These are phyloP conservation scores for Wallacemonas rigidus DNA, from an alignment of 208 protist species.

Conservation along the genomic window DNA sequence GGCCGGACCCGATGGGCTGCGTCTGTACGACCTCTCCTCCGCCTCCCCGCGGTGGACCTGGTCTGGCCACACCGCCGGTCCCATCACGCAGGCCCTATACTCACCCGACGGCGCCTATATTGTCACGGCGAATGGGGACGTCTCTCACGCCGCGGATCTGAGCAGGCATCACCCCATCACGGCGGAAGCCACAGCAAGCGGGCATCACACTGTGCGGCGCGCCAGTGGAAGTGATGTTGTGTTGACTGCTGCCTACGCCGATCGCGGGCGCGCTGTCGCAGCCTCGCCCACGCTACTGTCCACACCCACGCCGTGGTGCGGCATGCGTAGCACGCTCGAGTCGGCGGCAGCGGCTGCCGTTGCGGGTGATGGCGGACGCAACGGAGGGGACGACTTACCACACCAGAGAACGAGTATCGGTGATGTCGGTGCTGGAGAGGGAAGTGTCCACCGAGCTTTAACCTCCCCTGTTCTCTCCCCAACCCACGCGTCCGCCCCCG, in stretches of 20 bases:
- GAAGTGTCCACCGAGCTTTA: too few species aligned
- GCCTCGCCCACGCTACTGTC: not conserved
- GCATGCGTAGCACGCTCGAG: conserved; percentile 9
- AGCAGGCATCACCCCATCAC: not conserved
- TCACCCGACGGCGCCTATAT: conserved; percentile 69
- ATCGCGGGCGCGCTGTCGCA: too few species aligned
- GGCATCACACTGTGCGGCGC: not conserved
- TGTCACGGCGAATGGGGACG: conserved; percentile 54
- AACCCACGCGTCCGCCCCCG: not conserved
- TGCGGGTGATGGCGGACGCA: not conserved
- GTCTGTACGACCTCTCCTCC: conserved; percentile 63
- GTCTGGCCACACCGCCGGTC: conserved; percentile 39
- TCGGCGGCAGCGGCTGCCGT: not conserved
- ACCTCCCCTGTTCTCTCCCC: not conserved
- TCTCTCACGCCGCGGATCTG: not conserved
- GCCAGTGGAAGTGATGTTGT: not conserved
- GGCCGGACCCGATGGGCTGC: conserved; percentile 35
- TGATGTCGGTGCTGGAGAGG: too few species aligned
- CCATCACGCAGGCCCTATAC: conserved; percentile 72
- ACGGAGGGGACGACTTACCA: too few species aligned
- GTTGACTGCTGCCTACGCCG: not conserved
- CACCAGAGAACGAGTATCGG: too few species aligned
- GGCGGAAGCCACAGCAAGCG: not conserved
- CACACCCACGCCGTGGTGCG: conserved; percentile 3
- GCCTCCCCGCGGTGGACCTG: conserved; percentile 28